Conservation (phyloP, 768 basidiomycete species). For the Lactarius evosmus region DNA sequence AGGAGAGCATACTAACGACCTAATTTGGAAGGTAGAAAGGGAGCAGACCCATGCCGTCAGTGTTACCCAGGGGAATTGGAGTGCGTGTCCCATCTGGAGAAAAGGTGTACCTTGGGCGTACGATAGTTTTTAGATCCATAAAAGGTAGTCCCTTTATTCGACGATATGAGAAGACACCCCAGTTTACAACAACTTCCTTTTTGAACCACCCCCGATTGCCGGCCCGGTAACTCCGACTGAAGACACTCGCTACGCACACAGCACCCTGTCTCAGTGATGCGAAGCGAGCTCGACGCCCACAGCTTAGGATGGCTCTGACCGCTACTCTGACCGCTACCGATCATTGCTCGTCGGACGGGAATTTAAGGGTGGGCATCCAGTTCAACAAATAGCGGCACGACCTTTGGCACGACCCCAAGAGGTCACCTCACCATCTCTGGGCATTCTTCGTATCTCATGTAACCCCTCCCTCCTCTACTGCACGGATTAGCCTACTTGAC, state of each 20-base stretch:
- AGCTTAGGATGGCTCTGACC: no score
- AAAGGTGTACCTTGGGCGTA: not conserved
- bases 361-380: not conserved
- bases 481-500: not conserved
- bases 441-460: not conserved
- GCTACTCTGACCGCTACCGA: not conserved
- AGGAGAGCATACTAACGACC: slow-evolving; percentile 9
- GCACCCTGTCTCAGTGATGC: not conserved
- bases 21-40: slow-evolving; percentile 13
- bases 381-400: not conserved
- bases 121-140: not conserved
- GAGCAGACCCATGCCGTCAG: not conserved
- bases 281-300: not conserved
- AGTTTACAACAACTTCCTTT: slow-evolving; percentile 12
- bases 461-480: not conserved
- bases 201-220: not conserved
- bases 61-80: not conserved
- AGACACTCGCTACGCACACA: not conserved
- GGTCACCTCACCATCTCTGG: not conserved
- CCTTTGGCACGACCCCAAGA: not conserved
- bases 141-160: slow-evolving; percentile 14
- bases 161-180: not conserved
- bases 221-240: not conserved
- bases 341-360: not conserved
- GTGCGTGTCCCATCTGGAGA: not conserved